Evolutionary conservation across 108 stramenopile species (phyloP).

Genomic region (Schizochytrium sp.): DNA sequence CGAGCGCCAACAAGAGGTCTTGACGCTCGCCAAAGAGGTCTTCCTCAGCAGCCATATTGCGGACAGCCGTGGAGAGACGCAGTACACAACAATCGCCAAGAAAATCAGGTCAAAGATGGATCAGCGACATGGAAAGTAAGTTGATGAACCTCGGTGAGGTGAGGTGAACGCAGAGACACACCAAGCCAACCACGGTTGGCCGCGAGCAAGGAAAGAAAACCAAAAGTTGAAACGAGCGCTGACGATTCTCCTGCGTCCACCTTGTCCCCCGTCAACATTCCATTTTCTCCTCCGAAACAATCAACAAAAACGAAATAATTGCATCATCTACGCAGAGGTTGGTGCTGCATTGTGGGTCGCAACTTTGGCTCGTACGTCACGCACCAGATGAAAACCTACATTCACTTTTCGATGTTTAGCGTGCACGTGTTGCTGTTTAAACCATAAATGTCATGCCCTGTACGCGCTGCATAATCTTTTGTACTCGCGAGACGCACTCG

Average conservation of each 20-base stretch:
- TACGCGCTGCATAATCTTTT: neutral
- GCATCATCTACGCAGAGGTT: neutral
- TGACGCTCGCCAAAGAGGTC: constrained; percentile 25
- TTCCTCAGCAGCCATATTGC: constrained; percentile 20
- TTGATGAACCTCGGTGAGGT: neutral
- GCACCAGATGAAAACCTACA: constrained; percentile 34
- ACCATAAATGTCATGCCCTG: neutral
- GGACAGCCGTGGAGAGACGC: constrained; percentile 19
- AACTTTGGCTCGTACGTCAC: constrained; percentile 32
- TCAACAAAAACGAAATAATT: neutral
- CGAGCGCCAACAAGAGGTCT: constrained; percentile 25
- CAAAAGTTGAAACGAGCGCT: too few species aligned
- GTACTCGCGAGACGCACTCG: neutral
- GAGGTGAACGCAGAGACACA: too few species aligned
- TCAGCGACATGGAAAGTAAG: constrained; percentile 18
- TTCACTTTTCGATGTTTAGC: constrained; percentile 23
- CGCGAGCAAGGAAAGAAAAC: too few species aligned
- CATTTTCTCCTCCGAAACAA: too few species aligned
- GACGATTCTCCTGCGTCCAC: too few species aligned
- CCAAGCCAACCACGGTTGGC: too few species aligned
- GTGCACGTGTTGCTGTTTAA: constrained; percentile 15
- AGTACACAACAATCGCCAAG: constrained; percentile 27
- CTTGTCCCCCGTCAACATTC: too few species aligned
- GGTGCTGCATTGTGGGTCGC: constrained; percentile 32
- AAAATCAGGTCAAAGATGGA: constrained; percentile 28